Base-by-base conservation (phyloP, 2,329 filamentous ascomycete species). In the Arthrobotrys sinensis region DNA sequence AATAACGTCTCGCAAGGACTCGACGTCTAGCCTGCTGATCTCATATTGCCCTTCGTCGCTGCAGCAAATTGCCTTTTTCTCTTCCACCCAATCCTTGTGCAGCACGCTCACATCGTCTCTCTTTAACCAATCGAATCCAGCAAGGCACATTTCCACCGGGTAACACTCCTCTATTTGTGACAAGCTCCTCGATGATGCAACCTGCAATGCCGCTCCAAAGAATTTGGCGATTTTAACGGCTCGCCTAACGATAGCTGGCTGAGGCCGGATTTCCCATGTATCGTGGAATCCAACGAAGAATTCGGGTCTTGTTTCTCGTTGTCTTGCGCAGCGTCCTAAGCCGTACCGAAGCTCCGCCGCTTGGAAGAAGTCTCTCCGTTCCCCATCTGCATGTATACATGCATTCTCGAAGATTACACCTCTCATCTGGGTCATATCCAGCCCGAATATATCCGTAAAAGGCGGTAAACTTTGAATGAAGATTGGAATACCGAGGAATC, bases 331-430 rank as follows among this genome's bases (percentile, higher is more conserved):
- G 16, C 80, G 78, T 3, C 80, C 60, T 80, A 85, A 83, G 43
- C 82, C 73, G 1, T 82, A 79, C 16, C 85, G 83, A 62, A 86
- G 83, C 2, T 82, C 76, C 10, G 81, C 67, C 28, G 85, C 84
- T 57, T 85, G 84, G 79, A 86, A 87, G 80, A 85, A 87, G 76
- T 87, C 85, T 19, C 85, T 82, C 19, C 84, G 82, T 53, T 85
- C 82, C 2, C 86, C 86, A 57, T 85, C 83, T 4, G 82, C 81
- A 5, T 85, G 81, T 14, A 86, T 86, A 8, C 84, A 84, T 5
- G 84, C 85, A 79, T 86, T 86, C 66, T 85, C 83, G 38, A 86
- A 83, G 55, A 86, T 83, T 45, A 86, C 68, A 2, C 86, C 86
- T 1, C 82, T 80, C 16, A 86, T 79, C 4, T 83, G 73, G 1